phyloP scores from a whole-genome alignment of 176 grass and related monocot species.

The Miscanthus lutarioriparius region DNA sequence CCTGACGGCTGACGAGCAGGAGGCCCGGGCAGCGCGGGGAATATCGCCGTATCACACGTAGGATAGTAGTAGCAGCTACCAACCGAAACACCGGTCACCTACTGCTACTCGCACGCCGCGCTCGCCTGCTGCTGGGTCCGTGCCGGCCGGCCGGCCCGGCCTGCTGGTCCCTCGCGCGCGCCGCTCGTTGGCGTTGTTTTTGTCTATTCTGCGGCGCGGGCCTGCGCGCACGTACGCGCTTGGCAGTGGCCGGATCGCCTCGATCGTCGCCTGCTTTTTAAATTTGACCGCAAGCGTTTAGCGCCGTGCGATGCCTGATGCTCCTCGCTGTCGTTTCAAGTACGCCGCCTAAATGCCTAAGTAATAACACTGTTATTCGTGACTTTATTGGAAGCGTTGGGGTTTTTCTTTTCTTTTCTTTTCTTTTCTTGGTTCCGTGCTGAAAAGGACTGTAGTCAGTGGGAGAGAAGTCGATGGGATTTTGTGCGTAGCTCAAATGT shows the following conservation, averaged over 20 bases:
- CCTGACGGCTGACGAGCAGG: neutral
- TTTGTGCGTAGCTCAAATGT: neutral
- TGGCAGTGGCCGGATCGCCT: neutral
- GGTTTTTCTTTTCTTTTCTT: neutral
- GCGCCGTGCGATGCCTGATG: neutral
- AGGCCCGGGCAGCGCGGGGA: neutral
- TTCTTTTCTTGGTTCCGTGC: neutral
- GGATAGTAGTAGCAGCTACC: neutral
- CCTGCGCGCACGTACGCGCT: conserved; percentile 37
- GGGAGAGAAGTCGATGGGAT: neutral
- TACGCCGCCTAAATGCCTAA: no score
- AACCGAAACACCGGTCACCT: conserved; percentile 27
- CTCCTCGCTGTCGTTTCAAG: neutral
- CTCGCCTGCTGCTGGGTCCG: neutral
- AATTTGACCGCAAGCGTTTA: conserved; percentile 9
- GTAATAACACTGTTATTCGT: neutral
- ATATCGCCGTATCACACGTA: neutral
- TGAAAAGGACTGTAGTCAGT: neutral
- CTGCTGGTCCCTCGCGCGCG: neutral
- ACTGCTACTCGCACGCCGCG: neutral
- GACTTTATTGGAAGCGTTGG: neutral
- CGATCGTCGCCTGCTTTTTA: neutral
- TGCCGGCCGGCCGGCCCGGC: neutral
- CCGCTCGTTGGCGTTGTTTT: neutral
- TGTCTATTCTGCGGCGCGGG: neutral